Conservation (phyloP, 192 early-diverging fungal genomes). For the Coemansia sp. region DNA sequence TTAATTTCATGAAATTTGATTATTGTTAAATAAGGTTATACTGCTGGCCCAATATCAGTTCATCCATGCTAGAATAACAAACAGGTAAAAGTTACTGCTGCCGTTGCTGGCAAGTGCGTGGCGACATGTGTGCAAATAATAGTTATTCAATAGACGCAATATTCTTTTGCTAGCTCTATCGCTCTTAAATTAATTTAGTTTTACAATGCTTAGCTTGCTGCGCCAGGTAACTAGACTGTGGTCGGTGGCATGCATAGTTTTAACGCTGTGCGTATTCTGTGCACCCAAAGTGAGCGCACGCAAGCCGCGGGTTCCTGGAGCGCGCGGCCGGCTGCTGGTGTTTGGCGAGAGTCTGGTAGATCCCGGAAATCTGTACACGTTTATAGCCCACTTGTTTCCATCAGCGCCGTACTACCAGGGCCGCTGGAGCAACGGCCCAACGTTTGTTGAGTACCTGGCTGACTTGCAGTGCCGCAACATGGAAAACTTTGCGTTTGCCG, state of each 20-base stretch:
- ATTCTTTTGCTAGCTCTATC: background rate
- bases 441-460: conserved; percentile 50
- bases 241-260: background rate
- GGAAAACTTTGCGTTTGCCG: conserved; percentile 54
- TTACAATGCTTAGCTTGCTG: background rate
- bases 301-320: conserved; percentile 49
- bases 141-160: no score
- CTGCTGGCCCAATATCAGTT: no score
- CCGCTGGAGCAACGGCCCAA: conserved; percentile 53
- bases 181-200: background rate
- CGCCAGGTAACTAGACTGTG: background rate
- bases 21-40: no score
- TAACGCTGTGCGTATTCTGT: background rate
- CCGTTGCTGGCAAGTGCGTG: background rate
- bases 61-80: background rate
- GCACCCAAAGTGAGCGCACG: conserved; percentile 8
- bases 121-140: background rate
- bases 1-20: no score
- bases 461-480: conserved; percentile 49
- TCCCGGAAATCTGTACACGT: conserved; percentile 49
- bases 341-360: conserved; percentile 54
- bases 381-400: conserved; percentile 47
- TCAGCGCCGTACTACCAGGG: conserved; percentile 53
- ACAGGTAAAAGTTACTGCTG: background rate
- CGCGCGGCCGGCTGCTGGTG: conserved; percentile 45